Evolutionary conservation across 139 green algal genomes (phyloP), one percentile per base, ranked within the genome.

Genomic region (Eudorina sp.): DNA sequence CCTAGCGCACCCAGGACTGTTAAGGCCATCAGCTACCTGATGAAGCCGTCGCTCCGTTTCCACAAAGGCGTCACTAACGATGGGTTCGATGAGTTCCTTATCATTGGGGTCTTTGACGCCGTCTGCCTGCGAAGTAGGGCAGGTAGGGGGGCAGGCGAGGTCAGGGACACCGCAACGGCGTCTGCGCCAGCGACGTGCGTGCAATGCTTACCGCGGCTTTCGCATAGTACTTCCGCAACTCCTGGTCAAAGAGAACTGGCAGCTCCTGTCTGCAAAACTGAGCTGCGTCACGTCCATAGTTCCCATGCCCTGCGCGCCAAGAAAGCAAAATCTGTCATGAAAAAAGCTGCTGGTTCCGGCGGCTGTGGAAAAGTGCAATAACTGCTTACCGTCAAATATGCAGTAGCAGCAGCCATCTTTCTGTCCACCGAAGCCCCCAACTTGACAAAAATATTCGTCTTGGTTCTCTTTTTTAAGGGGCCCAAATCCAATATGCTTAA

Each of bases 381-480:
- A 66, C 13, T 41, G 2, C 78, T 43, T 53, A 86, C 80, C 91
- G 48, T 94, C 91, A 88, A 94, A 94, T 8, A 94, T 90, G 53
- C 86, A 91, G 73, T 92, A 94, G 45, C 91, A 87, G 86, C 85
- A 89, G 72, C 83, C 81, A 55, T 75, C 84, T 36, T 58, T 74
- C 27, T 84, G 43, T 23, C 89, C 89, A 4, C 91, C 87, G 53
- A 89, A 91, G 23, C 85, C 69, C 46, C 69, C 84, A 7, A 88
- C 84, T 70, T 91, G 89, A 27, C 91, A 83, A 58, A 86, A 92
- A 43, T 90, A 93, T 43, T 94, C 91, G 69, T 94, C 91, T 87
- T 94, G 91, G 80, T 94, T 93, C 74, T 94, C 91, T 8, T 88
- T 90, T 38, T 94, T 94, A 36, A 94, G 89, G 1, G 91, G 91